Conservation (phyloP, 177 flowering plant species). For the Tripterygium wilfordii region DNA sequence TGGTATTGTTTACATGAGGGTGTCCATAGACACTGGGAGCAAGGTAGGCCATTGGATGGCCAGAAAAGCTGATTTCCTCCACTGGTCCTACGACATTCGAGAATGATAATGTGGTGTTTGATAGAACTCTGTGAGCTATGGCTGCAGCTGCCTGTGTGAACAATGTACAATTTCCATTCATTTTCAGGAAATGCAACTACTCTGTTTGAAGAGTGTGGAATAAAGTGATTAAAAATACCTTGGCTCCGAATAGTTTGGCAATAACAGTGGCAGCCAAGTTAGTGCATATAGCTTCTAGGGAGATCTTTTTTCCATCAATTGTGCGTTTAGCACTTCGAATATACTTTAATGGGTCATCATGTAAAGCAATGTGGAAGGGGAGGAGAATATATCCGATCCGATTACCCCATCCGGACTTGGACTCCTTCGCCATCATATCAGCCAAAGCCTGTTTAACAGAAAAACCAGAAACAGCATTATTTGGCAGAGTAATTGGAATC, state of each 20-base stretch:
- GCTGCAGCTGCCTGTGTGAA: conserved; percentile 29
- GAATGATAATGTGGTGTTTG: conserved; percentile 33
- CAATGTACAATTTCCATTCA: not conserved
- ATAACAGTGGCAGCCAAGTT: conserved; percentile 20
- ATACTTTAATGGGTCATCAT: conserved; percentile 56
- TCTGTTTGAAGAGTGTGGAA: too few species aligned
- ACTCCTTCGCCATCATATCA: conserved; percentile 56
- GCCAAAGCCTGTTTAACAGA: conserved; percentile 36
- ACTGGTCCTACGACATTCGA: conserved; percentile 57
- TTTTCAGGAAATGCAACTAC: too few species aligned
- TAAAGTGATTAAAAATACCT: conserved; percentile 26
- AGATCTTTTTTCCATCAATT: conserved; percentile 59
- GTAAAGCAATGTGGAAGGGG: conserved; percentile 40
- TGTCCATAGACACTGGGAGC: conserved; percentile 59
- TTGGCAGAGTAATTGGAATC: not conserved
- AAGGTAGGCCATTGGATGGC: conserved; percentile 43
- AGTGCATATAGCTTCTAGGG: conserved; percentile 43
- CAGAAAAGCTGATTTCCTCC: conserved; percentile 55
- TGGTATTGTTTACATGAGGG: conserved; percentile 42
- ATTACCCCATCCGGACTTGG: conserved; percentile 56
- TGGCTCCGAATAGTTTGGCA: conserved; percentile 40
- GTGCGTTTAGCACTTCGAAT: conserved; percentile 47
- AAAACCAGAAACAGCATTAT: not conserved
- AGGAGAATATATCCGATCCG: conserved; percentile 50
- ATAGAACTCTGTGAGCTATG: conserved; percentile 22